Evolutionary conservation across 345 rosid genomes (phyloP).

Genomic region (Rhodamnia rubescens): DNA sequence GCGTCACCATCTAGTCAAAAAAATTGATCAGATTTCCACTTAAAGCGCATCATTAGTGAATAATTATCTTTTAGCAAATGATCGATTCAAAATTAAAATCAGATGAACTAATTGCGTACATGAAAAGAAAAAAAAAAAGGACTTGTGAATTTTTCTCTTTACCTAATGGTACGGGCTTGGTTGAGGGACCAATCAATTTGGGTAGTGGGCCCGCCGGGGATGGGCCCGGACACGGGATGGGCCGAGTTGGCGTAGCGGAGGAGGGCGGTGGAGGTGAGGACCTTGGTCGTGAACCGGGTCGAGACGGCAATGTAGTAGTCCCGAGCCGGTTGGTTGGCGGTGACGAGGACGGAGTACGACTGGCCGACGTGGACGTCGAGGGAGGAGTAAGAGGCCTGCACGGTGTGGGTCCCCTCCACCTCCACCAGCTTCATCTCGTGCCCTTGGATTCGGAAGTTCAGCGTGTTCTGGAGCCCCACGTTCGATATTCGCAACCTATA

Average conservation of each 20-base stretch:
- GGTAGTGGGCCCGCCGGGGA: conserved; percentile 36
- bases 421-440: conserved; percentile 78
- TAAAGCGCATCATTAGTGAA: background rate
- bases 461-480: conserved; percentile 62
- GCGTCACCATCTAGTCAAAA: no score
- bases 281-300: conserved; percentile 38
- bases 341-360: conserved; percentile 74
- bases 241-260: conserved; percentile 65
- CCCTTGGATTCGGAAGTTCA: conserved; percentile 60
- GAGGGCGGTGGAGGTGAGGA: conserved; percentile 30
- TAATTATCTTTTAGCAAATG: background rate
- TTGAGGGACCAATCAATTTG: conserved; percentile 55
- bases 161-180: conserved; percentile 76
- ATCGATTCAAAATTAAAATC: background rate
- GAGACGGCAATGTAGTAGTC: conserved; percentile 56
- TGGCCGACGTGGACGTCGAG: conserved; percentile 86
- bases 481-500: conserved; percentile 82
- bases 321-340: conserved; percentile 57
- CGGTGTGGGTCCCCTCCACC: conserved; percentile 85
- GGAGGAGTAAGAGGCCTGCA: conserved; percentile 48
- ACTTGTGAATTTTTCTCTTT: background rate
- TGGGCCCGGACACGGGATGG: conserved; percentile 23
- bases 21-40: no score
- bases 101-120: no score
- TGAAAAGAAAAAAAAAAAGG: background rate